phyloP scores from a whole-genome alignment of 164 flowering plant species.

The Aristolochia fimbriata region DNA sequence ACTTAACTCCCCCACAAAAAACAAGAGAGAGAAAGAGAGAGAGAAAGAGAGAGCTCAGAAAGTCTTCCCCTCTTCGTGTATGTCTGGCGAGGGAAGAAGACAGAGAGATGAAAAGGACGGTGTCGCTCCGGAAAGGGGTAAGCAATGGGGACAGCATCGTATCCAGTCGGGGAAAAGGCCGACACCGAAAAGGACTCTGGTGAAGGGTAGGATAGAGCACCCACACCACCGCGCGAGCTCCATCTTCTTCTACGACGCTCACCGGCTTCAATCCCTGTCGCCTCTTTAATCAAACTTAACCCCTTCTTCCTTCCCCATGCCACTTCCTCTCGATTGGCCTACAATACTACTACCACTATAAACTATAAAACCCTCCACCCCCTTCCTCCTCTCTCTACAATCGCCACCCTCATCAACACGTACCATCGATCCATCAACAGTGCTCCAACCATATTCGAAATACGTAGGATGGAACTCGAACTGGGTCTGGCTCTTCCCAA shows the following conservation, averaged over 20 bases:
- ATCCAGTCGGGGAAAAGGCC: constrained; percentile 9
- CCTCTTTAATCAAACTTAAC: too few species aligned
- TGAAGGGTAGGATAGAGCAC: not conserved
- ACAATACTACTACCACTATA: too few species aligned
- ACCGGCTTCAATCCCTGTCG: constrained; percentile 3
- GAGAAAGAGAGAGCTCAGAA: too few species aligned
- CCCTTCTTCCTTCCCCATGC: too few species aligned
- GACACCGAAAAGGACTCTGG: constrained; percentile 2
- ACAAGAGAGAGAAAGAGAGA: too few species aligned
- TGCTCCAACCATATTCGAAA: too few species aligned
- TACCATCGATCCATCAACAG: too few species aligned
- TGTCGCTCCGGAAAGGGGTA: not conserved
- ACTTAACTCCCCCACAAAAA: too few species aligned
- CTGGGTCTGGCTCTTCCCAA: constrained; percentile 25
- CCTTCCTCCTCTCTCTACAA: too few species aligned
- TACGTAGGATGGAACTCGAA: constrained; percentile 27
- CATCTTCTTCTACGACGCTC: constrained; percentile 1
- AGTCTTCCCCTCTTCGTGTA: too few species aligned
- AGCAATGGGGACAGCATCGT: constrained; percentile 1
- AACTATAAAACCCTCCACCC: too few species aligned
- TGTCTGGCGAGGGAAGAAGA: too few species aligned
- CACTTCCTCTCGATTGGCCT: not conserved
- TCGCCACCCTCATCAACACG: not conserved
- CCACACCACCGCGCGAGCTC: not conserved
- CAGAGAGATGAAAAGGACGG: not conserved